Evolutionary conservation across 805 yeast genomes (phyloP).

Genomic region (Wickerhamiella domercqiae): DNA sequence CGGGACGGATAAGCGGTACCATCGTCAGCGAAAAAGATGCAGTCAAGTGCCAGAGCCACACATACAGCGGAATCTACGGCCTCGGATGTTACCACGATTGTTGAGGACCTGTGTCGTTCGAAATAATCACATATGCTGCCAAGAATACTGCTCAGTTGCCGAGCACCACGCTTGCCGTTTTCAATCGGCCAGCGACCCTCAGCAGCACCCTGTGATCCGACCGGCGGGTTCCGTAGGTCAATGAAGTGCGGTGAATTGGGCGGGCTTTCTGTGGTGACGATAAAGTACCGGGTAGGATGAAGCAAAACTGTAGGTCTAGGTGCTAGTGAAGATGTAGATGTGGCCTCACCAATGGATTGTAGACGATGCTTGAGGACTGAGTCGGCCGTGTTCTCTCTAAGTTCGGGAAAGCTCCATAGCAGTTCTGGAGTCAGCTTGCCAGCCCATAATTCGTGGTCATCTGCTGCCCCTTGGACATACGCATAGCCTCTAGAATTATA

Average conservation of each 20-base stretch:
- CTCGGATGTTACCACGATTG: conserved; percentile 42
- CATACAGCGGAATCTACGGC: conserved; percentile 58
- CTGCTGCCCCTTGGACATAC: conserved; percentile 89
- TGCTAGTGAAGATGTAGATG: not conserved
- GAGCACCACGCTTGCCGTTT: conserved; percentile 48
- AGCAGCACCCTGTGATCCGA: not conserved
- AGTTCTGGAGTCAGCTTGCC: conserved; percentile 35
- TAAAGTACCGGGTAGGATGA: conserved; percentile 4
- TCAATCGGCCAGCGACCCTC: conserved; percentile 14
- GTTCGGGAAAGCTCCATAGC: conserved; percentile 38
- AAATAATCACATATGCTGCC: conserved; percentile 28
- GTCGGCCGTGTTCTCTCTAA: conserved; percentile 17
- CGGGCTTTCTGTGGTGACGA: not conserved
- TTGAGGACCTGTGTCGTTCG: conserved; percentile 8
- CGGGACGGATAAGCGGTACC: conserved; percentile 26
- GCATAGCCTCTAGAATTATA: conserved; percentile 32
- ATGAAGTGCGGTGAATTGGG: not conserved
- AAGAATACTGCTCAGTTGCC: conserved; percentile 35
- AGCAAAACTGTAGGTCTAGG: not conserved
- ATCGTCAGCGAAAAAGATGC: conserved; percentile 29
- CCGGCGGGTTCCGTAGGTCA: not conserved
- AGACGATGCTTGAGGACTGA: not conserved
- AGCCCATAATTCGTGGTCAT: conserved; percentile 84
- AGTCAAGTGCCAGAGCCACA: conserved; percentile 37
- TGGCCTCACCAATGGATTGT: not conserved